Base-by-base conservation (phyloP, 129 eudicot species). In the Pittosporum tobira region DNA sequence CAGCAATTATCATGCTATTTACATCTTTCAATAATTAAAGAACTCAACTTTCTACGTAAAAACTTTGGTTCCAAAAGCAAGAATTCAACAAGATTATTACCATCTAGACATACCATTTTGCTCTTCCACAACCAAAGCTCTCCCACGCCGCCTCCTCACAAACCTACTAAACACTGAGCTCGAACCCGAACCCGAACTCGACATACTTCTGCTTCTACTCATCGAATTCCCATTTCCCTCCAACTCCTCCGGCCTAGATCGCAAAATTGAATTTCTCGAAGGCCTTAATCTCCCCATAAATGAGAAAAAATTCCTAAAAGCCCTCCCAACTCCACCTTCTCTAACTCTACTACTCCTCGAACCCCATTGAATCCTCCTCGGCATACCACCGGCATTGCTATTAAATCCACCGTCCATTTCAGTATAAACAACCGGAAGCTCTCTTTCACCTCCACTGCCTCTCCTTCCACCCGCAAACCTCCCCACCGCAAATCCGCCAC, bases 401-500 rank as follows among this genome's bases (percentile, higher is more conserved):
- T 68, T 74, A 9, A 76, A 73, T 8, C 83, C 84, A 3, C 86
- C 91, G 20, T 84, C 94, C 81, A 84, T 76, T 59, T 84, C 94
- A 0, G 94, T 80, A 31, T 70, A 82, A 15, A 79, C 90, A 34
- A 64, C 85, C 7, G 87, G 87, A 53, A 82, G 64, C 66, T 72
- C 80, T 28, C 80, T 67, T 48, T 75, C 82, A 1, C 59, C 79
- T 12, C 63, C 66, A 1, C 59, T 77, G 9, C 63, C 66, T 57
- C 85, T 67, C 3, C 69, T 54, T 31, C 63, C 82, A 3, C 77
- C 82, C 0, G 73, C 24, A 43, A 80, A 84, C 48, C 94, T 62
- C 65, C 94, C 94, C 0, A 84, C 84, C 0, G 94, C 94, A 23
- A 79, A 84, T 47, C 94, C 94, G 0, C 94, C 94, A n/a, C 94